A percentile compares a stretch with the other conserved stretches of the same genome.
Conservation (phyloP, 176 grass and related monocot genomes). For the Luzula sylvatica region DNA sequence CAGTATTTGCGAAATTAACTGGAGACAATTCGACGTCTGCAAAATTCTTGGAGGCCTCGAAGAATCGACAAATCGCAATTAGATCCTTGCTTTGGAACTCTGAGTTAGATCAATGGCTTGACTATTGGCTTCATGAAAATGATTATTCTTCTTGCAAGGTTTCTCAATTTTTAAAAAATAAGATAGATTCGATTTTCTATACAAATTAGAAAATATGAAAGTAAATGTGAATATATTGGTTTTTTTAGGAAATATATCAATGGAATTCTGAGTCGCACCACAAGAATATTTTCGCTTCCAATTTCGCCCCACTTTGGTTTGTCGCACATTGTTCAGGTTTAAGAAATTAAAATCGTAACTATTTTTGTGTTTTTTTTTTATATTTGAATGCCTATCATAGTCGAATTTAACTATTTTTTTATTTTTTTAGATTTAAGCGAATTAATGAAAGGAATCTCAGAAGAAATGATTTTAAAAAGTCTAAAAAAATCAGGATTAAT, state of each 20-base stretch:
- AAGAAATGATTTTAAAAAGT: conserved; percentile 44
- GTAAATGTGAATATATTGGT: not conserved
- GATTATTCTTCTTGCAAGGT: conserved; percentile 48
- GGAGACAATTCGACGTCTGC: conserved; percentile 47
- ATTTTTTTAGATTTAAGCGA: conserved; percentile 12
- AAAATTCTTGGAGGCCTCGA: conserved; percentile 35
- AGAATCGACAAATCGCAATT: conserved; percentile 43
- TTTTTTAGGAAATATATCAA: conserved; percentile 45
- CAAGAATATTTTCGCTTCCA: conserved; percentile 58
- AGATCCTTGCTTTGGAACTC: conserved; percentile 79
- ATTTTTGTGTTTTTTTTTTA: not conserved
- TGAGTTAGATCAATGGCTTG: conserved; percentile 69
- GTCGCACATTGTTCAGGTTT: conserved; percentile 50
- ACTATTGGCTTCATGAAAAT: conserved; percentile 57
- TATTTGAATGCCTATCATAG: not conserved
- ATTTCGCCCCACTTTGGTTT: conserved; percentile 77
- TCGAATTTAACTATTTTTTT: not conserved
- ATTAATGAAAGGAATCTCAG: conserved; percentile 22
- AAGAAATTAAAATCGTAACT: not conserved
- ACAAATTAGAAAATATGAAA: not conserved
- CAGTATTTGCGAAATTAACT: conserved; percentile 45
- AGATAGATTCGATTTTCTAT: not conserved
- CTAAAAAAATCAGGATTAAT: conserved; percentile 65
- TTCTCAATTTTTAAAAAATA: not conserved
- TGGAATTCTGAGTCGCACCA: conserved; percentile 55